Conservation (phyloP, 148 eudicot genomes). For the Amaranthus palmeri region DNA sequence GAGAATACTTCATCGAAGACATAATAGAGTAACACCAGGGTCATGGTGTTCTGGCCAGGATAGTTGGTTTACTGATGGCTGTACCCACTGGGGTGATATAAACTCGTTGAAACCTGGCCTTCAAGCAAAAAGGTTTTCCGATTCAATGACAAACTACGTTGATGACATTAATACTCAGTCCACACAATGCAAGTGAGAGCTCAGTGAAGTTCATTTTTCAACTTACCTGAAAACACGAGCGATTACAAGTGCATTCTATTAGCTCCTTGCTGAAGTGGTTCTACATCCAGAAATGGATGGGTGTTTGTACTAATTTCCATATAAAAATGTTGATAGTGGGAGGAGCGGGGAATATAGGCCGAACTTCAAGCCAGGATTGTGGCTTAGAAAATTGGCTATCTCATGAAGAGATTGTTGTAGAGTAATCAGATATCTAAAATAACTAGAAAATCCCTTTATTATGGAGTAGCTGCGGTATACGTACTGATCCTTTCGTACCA, state of each 20-base stretch:
- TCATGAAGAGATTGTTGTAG: conserved; percentile 12
- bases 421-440: conserved; percentile 22
- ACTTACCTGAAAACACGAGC: not conserved
- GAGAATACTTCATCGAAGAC: conserved; percentile 62
- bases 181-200: conserved; percentile 59
- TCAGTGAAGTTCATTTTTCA: not conserved
- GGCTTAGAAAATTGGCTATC: conserved; percentile 10
- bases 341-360: conserved; percentile 4
- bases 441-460: conserved; percentile 16
- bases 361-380: conserved; percentile 31
- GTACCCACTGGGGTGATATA: conserved; percentile 76
- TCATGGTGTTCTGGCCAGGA: conserved; percentile 79
- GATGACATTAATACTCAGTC: conserved; percentile 53
- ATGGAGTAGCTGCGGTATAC: conserved; percentile 12
- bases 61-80: conserved; percentile 58
- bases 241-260: not conserved
- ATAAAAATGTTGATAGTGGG: conserved; percentile 14
- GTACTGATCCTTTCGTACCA: conserved; percentile 16
- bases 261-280: conserved; percentile 9
- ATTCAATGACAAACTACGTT: conserved; percentile 43
- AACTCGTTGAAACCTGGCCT: conserved; percentile 60
- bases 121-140: conserved; percentile 50
- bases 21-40: conserved; percentile 61
- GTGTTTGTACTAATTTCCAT: conserved; percentile 4
- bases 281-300: not conserved